Base-by-base conservation (phyloP, 2,329 filamentous ascomycete genomes). In the Alternaria gansuensis region DNA sequence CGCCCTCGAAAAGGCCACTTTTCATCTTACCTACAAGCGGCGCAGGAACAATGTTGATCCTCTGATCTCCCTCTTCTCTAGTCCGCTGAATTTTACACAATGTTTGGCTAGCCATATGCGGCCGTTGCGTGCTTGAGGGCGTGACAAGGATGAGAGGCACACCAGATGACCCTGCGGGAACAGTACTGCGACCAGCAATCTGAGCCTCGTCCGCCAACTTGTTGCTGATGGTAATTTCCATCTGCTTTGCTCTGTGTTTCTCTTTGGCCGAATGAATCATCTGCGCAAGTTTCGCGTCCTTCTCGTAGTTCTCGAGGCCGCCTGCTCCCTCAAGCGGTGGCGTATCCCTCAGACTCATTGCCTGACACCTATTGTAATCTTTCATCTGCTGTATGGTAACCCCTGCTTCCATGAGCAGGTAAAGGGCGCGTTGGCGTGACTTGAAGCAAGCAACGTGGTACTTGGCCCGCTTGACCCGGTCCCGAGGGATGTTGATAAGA, bases 401-500 rank as follows among this genome's bases (percentile, higher is more conserved):
- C 7, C 74, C 74, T 10, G 71, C 70, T 57, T 75, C 72, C n/a
- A 69, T 50, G 17, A 77, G 67, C 5, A 75, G 61, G 34, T 57
- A 59, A n/a, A 73, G 59, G 1, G 75, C 75, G 3, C 68, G 67
- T 17, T 74, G 68, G 9, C 75, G 73, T 7, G 71, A 72, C 34
- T 65, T 71, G 60, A 69, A 75, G 44, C 74, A 76, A 24, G 73
- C 71, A 4, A 66, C 63, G 45, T 72, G 74, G 54, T 75, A 77
- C 31, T 67, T 66, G 3, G 45, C 43, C 5, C 65, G 68, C 45
- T 69, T 68, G 4, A 28, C 1, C 2, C 40, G 21, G 34, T 75
- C 67, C 28, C 49, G 63, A 5, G 74, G 74, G 8, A 76, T 60
- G 43, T 76, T 76, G 65, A 76, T 67, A 24, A 76, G 64, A 11